A percentile compares a stretch with the other conserved stretches of the same genome.
phyloP scores from a whole-genome alignment of 2,329 filamentous ascomycete genomes.

The Penicillium glabrum region DNA sequence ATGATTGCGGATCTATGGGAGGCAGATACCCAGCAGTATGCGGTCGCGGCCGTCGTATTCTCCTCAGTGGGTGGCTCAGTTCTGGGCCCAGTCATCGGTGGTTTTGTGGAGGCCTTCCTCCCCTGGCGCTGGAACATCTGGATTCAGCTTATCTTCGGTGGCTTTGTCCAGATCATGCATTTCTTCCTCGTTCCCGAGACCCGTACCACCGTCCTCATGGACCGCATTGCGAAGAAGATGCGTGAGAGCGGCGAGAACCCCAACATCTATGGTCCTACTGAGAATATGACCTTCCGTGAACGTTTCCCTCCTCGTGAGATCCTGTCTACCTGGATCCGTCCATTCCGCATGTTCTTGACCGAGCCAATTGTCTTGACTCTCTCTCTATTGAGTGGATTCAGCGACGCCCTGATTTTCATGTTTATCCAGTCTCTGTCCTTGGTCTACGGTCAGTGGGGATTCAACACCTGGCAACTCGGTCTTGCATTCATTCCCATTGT shows the following conservation, averaged over 20 bases:
- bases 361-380: constrained; percentile 65
- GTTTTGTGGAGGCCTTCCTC: constrained; percentile 68
- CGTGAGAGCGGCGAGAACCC: constrained; percentile 59
- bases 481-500: constrained; percentile 58
- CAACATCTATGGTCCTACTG: constrained; percentile 71
- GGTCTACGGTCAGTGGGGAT: constrained; percentile 61
- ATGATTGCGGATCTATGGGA: constrained; percentile 77
- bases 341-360: constrained; percentile 64
- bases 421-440: constrained; percentile 63
- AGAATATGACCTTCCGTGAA: constrained; percentile 61
- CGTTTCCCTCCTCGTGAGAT: constrained; percentile 62
- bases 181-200: constrained; percentile 74
- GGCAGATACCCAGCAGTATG: constrained; percentile 69
- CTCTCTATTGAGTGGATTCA: constrained; percentile 63
- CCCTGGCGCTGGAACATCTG: constrained; percentile 78
- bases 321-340: constrained; percentile 57
- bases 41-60: constrained; percentile 74
- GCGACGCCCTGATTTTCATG: constrained; percentile 66
- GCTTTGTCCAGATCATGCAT: constrained; percentile 66
- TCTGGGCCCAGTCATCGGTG: constrained; percentile 75
- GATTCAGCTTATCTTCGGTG: constrained; percentile 81
- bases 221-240: constrained; percentile 73
- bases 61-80: constrained; percentile 77
- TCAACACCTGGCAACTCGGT: constrained; percentile 50
- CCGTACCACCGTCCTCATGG: constrained; percentile 72